These are phyloP conservation scores for Austroboletus novae-zelandiae DNA, from an alignment of 1,284 basidiomycete genomes.

Conservation along the genomic window DNA sequence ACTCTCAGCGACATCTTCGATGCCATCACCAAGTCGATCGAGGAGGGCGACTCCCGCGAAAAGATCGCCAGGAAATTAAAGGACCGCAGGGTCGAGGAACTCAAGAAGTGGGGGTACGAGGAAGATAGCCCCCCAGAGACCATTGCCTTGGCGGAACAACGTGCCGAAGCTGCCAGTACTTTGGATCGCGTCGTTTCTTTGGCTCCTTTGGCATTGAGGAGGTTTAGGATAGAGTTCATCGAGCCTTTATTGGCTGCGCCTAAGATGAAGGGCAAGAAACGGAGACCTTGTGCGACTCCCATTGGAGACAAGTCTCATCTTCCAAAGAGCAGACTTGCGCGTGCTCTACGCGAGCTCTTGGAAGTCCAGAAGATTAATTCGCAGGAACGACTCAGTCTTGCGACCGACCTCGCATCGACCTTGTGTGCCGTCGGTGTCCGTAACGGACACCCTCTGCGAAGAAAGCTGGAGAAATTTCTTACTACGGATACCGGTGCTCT, in stretches of 20 bases:
- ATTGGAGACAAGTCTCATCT: constrained; percentile 36
- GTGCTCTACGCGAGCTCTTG: constrained; percentile 61
- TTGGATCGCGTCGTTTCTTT: constrained; percentile 64
- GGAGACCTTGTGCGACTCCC: constrained; percentile 32
- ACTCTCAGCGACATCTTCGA: constrained; percentile 63
- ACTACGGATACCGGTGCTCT: constrained; percentile 4
- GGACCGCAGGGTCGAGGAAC: constrained; percentile 57
- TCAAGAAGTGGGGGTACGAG: constrained; percentile 67
- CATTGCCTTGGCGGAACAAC: constrained; percentile 57
- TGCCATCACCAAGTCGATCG: constrained; percentile 54
- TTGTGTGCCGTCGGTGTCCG: constrained; percentile 57
- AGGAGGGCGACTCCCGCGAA: constrained; percentile 53
- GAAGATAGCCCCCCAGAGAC: constrained; percentile 49
- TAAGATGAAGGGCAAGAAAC: constrained; percentile 55
- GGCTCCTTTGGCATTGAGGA: constrained; percentile 58
- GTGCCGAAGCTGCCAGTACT: constrained; percentile 69
- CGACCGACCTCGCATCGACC: constrained; percentile 48
- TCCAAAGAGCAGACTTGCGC: constrained; percentile 64
- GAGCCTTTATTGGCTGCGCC: constrained; percentile 67
- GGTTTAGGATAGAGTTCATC: constrained; percentile 68
- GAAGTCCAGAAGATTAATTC: constrained; percentile 49
- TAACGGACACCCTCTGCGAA: constrained; percentile 61
- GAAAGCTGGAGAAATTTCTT: constrained; percentile 58
- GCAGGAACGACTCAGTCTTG: constrained; percentile 46
- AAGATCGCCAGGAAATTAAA: constrained; percentile 54